Base-by-base conservation (phyloP, 768 basidiomycete genomes). In the Clavaria fumosa region DNA sequence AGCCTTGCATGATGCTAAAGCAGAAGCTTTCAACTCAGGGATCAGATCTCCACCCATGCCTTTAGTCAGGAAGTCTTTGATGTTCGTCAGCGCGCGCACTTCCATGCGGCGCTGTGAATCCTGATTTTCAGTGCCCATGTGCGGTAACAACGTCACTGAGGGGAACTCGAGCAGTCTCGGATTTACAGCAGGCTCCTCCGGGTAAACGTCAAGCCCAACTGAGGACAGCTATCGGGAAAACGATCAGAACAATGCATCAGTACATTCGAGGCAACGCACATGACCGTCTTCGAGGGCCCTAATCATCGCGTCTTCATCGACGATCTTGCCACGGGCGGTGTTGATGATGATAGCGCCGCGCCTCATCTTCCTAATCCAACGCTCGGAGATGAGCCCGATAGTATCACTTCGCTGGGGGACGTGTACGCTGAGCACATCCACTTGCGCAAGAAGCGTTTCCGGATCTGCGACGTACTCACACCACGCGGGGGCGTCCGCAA, bases 241-340 rank as follows among this genome's bases (percentile, higher is more conserved):
- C n/a, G n/a, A n/a, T n/a, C n/a, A n/a, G n/a, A n/a, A n/a, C n/a
- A n/a, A n/a, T n/a, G n/a, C n/a, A n/a, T n/a, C n/a, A n/a, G n/a
- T n/a, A n/a, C n/a, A n/a, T n/a, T n/a, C n/a, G n/a, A n/a, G n/a
- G n/a, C n/a, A n/a, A 63, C 84, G 51, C 52, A 90, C 88, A 56
- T 93, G 85, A 7, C 86, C 86, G 46, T 79, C 78, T 50, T 86
- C 76, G 36, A 96, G 56, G 17, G 88, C 88, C 20, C 67, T 67
- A 43, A 93, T 81, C 62, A 96, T 63, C 3, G 85, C 90, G 4
- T 70, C 73, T 56, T 93, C 86, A 44, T 93, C 83, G 23, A 95
- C 68, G 18, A 93, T 74, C 50, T 81, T 90, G 7, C 90, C 90
- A n/a, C 90, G 61, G 15, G 88, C 85, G 2, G 86, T 90, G 55